Conservation (phyloP, 2,329 filamentous ascomycete species). For the Talaromyces funiculosus region DNA sequence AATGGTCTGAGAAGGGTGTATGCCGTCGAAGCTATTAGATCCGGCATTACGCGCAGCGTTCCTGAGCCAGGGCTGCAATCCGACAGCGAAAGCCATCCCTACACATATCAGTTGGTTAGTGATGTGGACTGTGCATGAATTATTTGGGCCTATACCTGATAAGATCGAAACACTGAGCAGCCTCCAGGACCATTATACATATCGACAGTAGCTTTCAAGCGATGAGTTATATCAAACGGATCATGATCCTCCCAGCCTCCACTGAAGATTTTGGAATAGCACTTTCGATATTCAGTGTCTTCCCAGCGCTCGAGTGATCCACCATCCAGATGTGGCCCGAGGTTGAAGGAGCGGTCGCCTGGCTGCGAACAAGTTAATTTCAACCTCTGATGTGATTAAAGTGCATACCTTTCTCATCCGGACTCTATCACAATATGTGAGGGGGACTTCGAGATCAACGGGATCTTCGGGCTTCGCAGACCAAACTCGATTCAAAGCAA, state of each 20-base stretch:
- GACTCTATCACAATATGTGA: constrained; percentile 38
- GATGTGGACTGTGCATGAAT: not conserved
- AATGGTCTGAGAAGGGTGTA: constrained; percentile 38
- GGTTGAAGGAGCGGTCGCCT: constrained; percentile 34
- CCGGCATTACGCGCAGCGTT: constrained; percentile 38
- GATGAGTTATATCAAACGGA: constrained; percentile 32
- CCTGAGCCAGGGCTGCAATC: constrained; percentile 31
- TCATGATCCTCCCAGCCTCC: constrained; percentile 35
- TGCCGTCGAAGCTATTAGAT: constrained; percentile 32
- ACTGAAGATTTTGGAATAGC: constrained; percentile 35
- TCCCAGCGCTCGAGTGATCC: constrained; percentile 42
- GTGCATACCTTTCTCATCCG: constrained; percentile 27
- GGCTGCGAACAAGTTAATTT: constrained; percentile 20
- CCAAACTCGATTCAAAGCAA: constrained; percentile 37
- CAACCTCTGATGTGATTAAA: too few relatives aligned
- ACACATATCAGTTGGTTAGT: constrained; percentile 7
- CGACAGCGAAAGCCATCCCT: constrained; percentile 42
- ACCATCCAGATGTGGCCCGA: constrained; percentile 43
- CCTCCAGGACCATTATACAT: constrained; percentile 34
- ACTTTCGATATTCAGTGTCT: constrained; percentile 33
- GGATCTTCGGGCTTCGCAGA: constrained; percentile 26
- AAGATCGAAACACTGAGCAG: constrained; percentile 33
- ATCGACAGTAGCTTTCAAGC: constrained; percentile 23
- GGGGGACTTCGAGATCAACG: constrained; percentile 27
- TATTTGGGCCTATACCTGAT: not conserved